Evolutionary conservation across 352 stramenopile genomes (phyloP).

Genomic region (Pythium periplocum): DNA sequence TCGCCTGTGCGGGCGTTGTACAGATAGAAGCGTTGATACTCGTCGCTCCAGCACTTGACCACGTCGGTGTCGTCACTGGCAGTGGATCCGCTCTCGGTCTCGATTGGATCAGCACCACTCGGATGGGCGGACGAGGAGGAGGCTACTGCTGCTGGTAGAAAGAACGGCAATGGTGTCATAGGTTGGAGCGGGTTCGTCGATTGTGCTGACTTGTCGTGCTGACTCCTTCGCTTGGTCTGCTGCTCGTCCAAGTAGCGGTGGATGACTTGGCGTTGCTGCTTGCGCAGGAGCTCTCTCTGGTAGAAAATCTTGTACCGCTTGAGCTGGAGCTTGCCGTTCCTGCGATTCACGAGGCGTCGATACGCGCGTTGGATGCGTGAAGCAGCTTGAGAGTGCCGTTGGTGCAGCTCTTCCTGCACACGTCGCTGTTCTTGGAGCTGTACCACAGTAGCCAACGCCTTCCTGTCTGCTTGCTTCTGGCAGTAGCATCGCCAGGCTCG

Average conservation of each 20-base stretch:
- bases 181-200: no score
- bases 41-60: conserved; percentile 54
- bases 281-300: conserved; percentile 37
- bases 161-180: no score
- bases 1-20: conserved; percentile 39
- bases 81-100: background rate
- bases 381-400: background rate
- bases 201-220: conserved; percentile 4
- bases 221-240: conserved; percentile 16
- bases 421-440: background rate
- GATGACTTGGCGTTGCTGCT: conserved; percentile 45
- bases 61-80: conserved; percentile 14
- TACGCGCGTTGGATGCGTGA: conserved; percentile 21
- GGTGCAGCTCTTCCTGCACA: background rate
- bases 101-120: background rate
- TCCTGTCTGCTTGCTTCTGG: conserved; percentile 13
- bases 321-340: conserved; percentile 34
- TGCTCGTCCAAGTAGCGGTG: conserved; percentile 44
- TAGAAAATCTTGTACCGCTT: conserved; percentile 40
- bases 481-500: background rate
- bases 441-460: conserved; percentile 22
- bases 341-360: conserved; percentile 16
- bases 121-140: background rate
- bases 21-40: conserved; percentile 44
- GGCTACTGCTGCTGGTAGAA: background rate